Evolutionary conservation across 108 stramenopile species (phyloP), one percentile per base, ranked within the genome.

Genomic region (Schizochytrium sp.): DNA sequence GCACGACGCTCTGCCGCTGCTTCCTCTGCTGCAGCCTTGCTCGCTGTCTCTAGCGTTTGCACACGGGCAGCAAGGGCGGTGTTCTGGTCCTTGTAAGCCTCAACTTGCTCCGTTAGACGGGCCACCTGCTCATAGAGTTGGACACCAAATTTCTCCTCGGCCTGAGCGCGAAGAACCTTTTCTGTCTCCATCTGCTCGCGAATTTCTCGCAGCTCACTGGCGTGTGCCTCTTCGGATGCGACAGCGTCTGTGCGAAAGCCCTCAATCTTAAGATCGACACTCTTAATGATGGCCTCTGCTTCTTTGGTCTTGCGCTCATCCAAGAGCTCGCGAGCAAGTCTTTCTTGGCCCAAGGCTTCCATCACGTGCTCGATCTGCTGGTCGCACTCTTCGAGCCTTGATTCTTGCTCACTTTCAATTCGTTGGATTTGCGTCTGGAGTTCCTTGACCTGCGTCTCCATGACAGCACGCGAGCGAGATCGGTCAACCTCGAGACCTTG

Each of bases 271-370:
- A 83, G 76, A 28, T 83, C 51, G 45, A 83, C 51, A 1, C 76
- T 83, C 76, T 83, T 83, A 4, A 83, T 83, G 25, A 83, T 53
- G 12, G 51, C 45, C 76, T 83, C 76, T 10, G 48, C 76, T 23
- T 83, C 76, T 23, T 83, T 83, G 51, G 76, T 83, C 4, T 83
- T 83, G 25, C 76, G 76, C 76, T 83, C 76, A 34, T 83, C 76
- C 48, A 83, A 53, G 51, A 83, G 76, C 76, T 83, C 76, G 51
- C 76, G 76, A 8, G 76, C 76, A 1, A 83, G 76, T 19, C 76
- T 43, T 53, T 83, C 76, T 23, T 83, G 76, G 12, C 76, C 76
- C n/a, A 83, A 28, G 12, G 76, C 76, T 28, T 83, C 76, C 76
- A 83, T 83, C 0, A 83, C 48, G 4, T 83, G 45, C 51, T 83